A percentile compares a stretch with the other conserved stretches of the same genome.
These are phyloP conservation scores for Geotrichum cucujoidarum DNA, from an alignment of 1,139 yeast genomes.

Conservation along the genomic window DNA sequence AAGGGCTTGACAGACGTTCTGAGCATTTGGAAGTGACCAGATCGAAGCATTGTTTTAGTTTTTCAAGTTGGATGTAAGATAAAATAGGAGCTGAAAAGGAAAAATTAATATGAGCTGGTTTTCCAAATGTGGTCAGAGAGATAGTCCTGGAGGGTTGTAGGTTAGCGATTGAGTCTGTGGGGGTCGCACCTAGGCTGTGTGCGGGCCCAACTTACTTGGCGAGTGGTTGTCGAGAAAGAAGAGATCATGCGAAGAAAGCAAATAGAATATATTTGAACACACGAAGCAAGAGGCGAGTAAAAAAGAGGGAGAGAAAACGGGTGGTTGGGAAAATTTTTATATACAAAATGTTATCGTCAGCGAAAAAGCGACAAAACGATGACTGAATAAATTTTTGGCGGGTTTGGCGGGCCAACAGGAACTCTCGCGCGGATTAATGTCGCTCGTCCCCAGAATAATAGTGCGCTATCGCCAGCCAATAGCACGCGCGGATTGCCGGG, in stretches of 20 bases:
- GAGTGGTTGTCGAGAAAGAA: conserved; percentile 25
- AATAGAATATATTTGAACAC: too few species aligned
- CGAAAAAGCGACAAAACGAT: background rate
- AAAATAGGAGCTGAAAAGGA: conserved; percentile 6
- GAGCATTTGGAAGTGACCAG: conserved; percentile 6
- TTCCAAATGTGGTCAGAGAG: conserved; percentile 48
- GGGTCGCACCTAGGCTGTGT: background rate
- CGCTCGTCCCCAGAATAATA: too few species aligned
- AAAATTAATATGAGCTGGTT: conserved; percentile 37
- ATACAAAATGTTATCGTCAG: conserved; percentile 2
- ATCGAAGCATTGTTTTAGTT: conserved; percentile 4
- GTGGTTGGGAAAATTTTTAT: background rate
- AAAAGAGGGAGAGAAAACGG: conserved; percentile 4
- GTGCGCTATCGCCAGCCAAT: too few species aligned
- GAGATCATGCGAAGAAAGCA: background rate
- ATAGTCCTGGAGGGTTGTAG: conserved; percentile 17
- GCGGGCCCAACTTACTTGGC: conserved; percentile 22
- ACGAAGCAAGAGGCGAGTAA: background rate
- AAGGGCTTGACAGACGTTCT: conserved; percentile 8
- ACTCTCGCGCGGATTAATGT: too few species aligned
- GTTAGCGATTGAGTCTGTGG: conserved; percentile 1
- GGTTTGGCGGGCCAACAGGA: too few species aligned
- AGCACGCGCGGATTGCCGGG: too few species aligned
- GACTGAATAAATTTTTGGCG: too few species aligned
- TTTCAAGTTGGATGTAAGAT: background rate